Base-by-base conservation (phyloP, 2,329 filamentous ascomycete genomes). In the Botrytis paeoniae region DNA sequence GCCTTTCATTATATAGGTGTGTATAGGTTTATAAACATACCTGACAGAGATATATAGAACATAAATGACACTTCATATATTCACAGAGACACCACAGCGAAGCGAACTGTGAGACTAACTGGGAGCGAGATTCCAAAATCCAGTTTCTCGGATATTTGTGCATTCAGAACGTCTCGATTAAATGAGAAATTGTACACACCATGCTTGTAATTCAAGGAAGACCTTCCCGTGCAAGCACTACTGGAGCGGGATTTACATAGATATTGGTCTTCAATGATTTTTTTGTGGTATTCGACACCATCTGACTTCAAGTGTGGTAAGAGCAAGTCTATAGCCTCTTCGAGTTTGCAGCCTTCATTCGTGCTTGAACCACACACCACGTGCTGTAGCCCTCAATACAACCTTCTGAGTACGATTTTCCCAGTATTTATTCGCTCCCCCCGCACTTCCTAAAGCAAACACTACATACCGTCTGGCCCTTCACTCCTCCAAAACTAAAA, bases 401-500 rank as follows among this genome's bases (percentile, higher is more conserved):
- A 22, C 9, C 16, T 32, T 29, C 16, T 12, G n/a, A 6, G 25
- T 39, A 4, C 22, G 3, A 29, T 9, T 25, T 32, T 54, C 35
- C 10, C 29, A 1, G 29, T 48, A 8, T n/a, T 20, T 62, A 35
- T 37, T 39, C 16, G 22, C 16, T 39, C 14, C 6, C 25, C 10
- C 70, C 70, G 57, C n/a, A 20, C 29, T 84, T 91, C 75, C 85
- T 86, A 81, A 98, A 97, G 80, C 93, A 95, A 71, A 98, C 82
- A 73, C 92, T 97, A 79, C 92, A 95, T 59, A 98, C 94, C 3
- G 93, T 94, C 85, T 96, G 93, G 2, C 95, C 95, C 80, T 94
- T 93, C 81, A 89, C 89, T 9, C 95, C 95, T 0, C 94, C 95
- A 84, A 98, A 99, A 73, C 89, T 92, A 82, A 97, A 98, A 70